A percentile compares a stretch with the other conserved stretches of the same genome.
Evolutionary conservation across 768 basidiomycete genomes (phyloP).

Genomic region (Botryobasidium botryosum): DNA sequence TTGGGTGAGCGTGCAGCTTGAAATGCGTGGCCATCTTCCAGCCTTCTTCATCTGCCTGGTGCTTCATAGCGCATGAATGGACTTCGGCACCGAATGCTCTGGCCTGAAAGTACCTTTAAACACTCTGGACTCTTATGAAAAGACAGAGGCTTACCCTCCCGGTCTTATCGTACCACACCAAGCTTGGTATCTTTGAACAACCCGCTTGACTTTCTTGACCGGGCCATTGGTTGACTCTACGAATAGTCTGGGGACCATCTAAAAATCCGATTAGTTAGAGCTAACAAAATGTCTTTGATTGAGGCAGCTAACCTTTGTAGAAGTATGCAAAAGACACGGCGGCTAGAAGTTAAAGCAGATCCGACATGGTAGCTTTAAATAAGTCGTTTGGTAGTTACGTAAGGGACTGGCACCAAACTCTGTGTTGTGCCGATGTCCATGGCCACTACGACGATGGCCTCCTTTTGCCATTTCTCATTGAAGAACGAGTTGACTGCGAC

Average conservation of each 20-base stretch:
- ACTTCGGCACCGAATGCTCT: not conserved
- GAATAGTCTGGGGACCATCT: not conserved
- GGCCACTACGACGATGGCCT: not conserved
- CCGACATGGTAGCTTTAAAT: too few relatives aligned
- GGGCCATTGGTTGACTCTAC: not conserved
- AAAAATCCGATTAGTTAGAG: not conserved
- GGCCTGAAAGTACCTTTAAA: not conserved
- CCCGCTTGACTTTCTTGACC: not conserved
- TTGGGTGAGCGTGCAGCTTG: slow-evolving; percentile 1
- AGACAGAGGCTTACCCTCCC: not conserved
- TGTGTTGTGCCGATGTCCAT: slow-evolving; percentile 1
- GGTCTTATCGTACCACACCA: not conserved
- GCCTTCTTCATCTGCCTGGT: not conserved
- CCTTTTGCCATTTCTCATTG: not conserved
- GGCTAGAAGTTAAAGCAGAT: too few relatives aligned
- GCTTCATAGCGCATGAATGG: not conserved
- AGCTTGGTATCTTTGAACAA: not conserved
- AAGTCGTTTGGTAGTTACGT: too few relatives aligned
- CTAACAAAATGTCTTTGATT: too few relatives aligned
- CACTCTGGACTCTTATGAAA: too few relatives aligned
- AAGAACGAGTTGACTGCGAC: not conserved
- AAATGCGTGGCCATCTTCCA: slow-evolving; percentile 2
- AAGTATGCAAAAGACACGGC: not conserved
- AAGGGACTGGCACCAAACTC: too few relatives aligned
- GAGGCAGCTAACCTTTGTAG: not conserved